These are phyloP conservation scores for Russula abietina DNA, from an alignment of 768 basidiomycete species.

Conservation along the genomic window DNA sequence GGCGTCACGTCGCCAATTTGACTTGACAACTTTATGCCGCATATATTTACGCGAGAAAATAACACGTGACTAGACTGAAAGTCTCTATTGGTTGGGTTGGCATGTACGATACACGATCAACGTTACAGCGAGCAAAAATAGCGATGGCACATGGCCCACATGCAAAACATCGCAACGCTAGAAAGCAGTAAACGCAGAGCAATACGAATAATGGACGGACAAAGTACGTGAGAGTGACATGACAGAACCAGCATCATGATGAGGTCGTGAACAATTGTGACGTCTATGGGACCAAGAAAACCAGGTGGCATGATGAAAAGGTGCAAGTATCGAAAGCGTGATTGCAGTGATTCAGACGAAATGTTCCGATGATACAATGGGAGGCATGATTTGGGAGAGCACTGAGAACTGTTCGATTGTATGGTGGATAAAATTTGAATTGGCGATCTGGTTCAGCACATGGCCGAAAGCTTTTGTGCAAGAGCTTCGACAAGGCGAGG, in stretches of 20 bases:
- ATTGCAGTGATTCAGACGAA: conserved; percentile 20
- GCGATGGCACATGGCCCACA: conserved; percentile 8
- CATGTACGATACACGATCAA: conserved; percentile 21
- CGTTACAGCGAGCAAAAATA: conserved; percentile 14
- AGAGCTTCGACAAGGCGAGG: conserved; percentile 23
- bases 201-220: conserved; percentile 22
- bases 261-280: conserved; percentile 20
- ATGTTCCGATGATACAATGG: conserved; percentile 20
- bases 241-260: conserved; percentile 26
- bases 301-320: conserved; percentile 18
- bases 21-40: not conserved
- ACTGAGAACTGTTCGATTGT: conserved; percentile 9
- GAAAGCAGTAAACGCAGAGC: conserved; percentile 25
- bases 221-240: conserved; percentile 20
- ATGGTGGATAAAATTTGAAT: conserved; percentile 4
- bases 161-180: conserved; percentile 19
- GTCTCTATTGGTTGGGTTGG: not conserved
- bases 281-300: conserved; percentile 18
- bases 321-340: conserved; percentile 21
- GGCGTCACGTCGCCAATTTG: not conserved
- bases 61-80: not conserved
- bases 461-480: conserved; percentile 24
- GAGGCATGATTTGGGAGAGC: conserved; percentile 6
- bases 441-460: conserved; percentile 13
- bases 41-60: conserved; percentile 1